Percentiles rank a stretch among this genome's conserved stretches.
Evolutionary conservation across 1,139 yeast genomes (phyloP).

Genomic region (Arxiozyma heterogenica): DNA sequence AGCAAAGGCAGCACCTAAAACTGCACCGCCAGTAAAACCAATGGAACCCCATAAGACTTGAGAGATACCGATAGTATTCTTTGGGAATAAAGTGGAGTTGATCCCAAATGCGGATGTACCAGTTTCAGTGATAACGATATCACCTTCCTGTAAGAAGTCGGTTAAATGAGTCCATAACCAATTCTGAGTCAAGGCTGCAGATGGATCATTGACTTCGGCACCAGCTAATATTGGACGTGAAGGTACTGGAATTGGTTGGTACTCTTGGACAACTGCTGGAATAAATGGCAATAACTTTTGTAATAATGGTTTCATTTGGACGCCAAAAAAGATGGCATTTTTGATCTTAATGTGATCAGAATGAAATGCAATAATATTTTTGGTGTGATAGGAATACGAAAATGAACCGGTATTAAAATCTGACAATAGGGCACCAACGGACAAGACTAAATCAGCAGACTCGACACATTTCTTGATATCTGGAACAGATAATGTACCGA

Average conservation of each 20-base stretch:
- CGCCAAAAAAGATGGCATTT: slow-evolving; percentile 66
- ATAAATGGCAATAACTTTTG: slow-evolving; percentile 38
- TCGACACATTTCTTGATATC: slow-evolving; percentile 71
- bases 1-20: slow-evolving; percentile 76
- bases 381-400: slow-evolving; percentile 70
- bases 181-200: slow-evolving; percentile 55
- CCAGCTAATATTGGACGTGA: slow-evolving; percentile 35
- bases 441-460: slow-evolving; percentile 62
- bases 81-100: slow-evolving; percentile 67
- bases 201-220: slow-evolving; percentile 32
- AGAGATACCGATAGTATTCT: slow-evolving; percentile 62
- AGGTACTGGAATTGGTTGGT: slow-evolving; percentile 43
- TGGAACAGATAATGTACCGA: slow-evolving; percentile 68
- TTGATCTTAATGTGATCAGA: slow-evolving; percentile 73
- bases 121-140: slow-evolving; percentile 72
- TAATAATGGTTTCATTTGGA: slow-evolving; percentile 66
- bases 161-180: slow-evolving; percentile 75
- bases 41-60: slow-evolving; percentile 88
- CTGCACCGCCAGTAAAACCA: slow-evolving; percentile 80
- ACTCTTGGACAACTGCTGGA: slow-evolving; percentile 33
- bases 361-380: slow-evolving; percentile 77
- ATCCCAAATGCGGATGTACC: slow-evolving; percentile 88
- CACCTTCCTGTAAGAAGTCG: slow-evolving; percentile 67
- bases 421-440: slow-evolving; percentile 77
- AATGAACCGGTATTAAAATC: slow-evolving; percentile 89